Evolutionary conservation across 805 yeast species (phyloP).

Genomic region (Candida saitoana): DNA sequence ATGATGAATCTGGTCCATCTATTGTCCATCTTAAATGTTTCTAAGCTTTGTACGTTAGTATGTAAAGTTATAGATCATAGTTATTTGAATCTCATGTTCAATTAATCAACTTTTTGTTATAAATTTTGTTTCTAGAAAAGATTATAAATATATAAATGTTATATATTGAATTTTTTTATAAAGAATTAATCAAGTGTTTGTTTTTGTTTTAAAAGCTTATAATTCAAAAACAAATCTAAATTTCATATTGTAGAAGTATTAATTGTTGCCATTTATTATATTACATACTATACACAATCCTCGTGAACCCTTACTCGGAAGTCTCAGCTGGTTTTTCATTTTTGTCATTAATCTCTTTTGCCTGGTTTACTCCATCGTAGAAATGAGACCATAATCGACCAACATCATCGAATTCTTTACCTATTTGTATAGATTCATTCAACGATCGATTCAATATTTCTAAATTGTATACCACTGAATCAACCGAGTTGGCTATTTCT

Average conservation of each 20-base stretch:
- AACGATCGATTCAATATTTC: slow-evolving; percentile 64
- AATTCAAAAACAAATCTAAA: too few species aligned
- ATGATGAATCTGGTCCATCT: slow-evolving; percentile 99
- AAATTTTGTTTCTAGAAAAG: slow-evolving; percentile 3
- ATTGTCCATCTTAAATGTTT: slow-evolving; percentile 96
- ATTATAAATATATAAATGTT: slow-evolving; percentile 4
- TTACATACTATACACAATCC: background rate
- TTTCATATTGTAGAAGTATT: too few species aligned
- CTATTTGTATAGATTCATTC: slow-evolving; percentile 65
- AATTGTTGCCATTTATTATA: background rate
- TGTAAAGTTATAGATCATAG: background rate
- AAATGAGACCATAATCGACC: slow-evolving; percentile 68
- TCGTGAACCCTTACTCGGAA: background rate
- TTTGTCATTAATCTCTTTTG: slow-evolving; percentile 8
- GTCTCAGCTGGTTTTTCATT: slow-evolving; percentile 3
- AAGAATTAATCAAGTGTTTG: background rate
- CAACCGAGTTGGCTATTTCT: slow-evolving; percentile 56
- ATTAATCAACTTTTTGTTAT: slow-evolving; percentile 3
- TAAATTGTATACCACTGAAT: slow-evolving; percentile 58
- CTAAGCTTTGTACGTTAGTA: slow-evolving; percentile 40
- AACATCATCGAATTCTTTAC: slow-evolving; percentile 70
- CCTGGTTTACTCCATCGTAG: slow-evolving; percentile 48
- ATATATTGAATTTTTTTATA: background rate
- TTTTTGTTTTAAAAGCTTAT: too few species aligned
- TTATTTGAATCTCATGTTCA: slow-evolving; percentile 4